Percentiles rank a stretch among this genome's conserved stretches.
Conservation (phyloP, 2,329 filamentous ascomycete species). For the Aspergillaceae sp. region DNA sequence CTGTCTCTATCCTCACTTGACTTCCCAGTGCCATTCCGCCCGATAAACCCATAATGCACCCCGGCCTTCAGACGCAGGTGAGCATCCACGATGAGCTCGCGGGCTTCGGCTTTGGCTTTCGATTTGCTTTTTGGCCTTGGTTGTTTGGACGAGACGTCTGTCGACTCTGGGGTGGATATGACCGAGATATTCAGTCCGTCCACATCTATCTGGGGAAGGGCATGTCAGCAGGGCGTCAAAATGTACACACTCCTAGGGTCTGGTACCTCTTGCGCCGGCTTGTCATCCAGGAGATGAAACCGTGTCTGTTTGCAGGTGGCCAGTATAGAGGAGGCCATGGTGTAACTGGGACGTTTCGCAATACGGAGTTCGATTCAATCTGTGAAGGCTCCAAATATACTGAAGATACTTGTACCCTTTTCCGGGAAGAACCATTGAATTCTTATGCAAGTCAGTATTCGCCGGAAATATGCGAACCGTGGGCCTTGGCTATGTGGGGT, state of each 20-base stretch:
- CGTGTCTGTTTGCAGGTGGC: constrained; percentile 60
- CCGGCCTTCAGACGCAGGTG: constrained; percentile 64
- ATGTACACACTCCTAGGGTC: background rate
- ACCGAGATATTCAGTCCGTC: constrained; percentile 66
- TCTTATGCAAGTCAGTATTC: too few species aligned
- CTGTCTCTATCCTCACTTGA: constrained; percentile 47
- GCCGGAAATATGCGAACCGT: too few species aligned
- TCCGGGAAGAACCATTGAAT: too few species aligned
- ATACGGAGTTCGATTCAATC: background rate
- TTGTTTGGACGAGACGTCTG: constrained; percentile 13
- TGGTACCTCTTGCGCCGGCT: constrained; percentile 46
- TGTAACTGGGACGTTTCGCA: background rate
- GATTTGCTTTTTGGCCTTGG: constrained; percentile 32
- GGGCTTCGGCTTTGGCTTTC: constrained; percentile 45
- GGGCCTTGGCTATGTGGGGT: too few species aligned
- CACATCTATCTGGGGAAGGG: constrained; percentile 50
- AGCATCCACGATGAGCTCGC: constrained; percentile 61
- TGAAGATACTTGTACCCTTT: too few species aligned
- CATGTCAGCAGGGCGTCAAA: background rate
- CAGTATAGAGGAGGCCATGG: constrained; percentile 35
- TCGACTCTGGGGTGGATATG: constrained; percentile 20
- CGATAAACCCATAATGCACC: constrained; percentile 67
- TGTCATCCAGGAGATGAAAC: constrained; percentile 51
- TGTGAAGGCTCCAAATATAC: background rate
- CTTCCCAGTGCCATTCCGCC: constrained; percentile 75